phyloP scores from a whole-genome alignment of 2,329 filamentous ascomycete genomes.

The Pyricularia grisea region DNA sequence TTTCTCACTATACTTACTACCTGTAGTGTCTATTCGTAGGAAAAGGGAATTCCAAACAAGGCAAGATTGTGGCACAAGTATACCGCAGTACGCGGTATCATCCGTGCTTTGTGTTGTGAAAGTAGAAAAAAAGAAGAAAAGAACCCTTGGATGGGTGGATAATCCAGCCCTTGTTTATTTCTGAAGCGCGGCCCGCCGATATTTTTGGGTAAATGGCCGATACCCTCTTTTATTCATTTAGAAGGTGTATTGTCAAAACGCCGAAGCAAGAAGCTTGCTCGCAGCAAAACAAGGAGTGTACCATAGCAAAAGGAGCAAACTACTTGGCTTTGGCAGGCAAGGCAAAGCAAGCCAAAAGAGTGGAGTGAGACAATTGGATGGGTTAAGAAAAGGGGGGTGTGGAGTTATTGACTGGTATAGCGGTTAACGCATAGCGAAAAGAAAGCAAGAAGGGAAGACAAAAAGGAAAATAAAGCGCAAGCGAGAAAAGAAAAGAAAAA shows the following conservation, averaged over 20 bases:
- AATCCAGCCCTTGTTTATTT: too few species aligned
- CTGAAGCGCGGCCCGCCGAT: too few species aligned
- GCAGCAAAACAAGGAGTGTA: background rate
- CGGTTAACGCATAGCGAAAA: background rate
- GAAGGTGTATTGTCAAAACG: background rate
- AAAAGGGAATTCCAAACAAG: too few species aligned
- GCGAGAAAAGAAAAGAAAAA: background rate
- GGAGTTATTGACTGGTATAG: background rate
- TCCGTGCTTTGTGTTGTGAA: background rate
- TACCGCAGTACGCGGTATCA: too few species aligned
- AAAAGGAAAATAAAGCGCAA: too few species aligned
- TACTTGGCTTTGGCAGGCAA: background rate
- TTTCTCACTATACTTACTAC: too few species aligned
- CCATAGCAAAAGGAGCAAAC: background rate
- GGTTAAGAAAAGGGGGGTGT: background rate
- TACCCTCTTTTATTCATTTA: background rate
- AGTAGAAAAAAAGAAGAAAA: background rate
- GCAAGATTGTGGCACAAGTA: too few species aligned
- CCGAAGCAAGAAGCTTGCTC: background rate
- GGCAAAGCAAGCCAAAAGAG: background rate
- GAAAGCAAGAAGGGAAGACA: too few species aligned
- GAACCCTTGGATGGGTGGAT: too few species aligned
- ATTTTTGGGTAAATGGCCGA: too few species aligned
- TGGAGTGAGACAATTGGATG: background rate
- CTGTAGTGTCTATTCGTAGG: too few species aligned